Conservation (phyloP, 345 rosid species). For the Sisymbrium irio region DNA sequence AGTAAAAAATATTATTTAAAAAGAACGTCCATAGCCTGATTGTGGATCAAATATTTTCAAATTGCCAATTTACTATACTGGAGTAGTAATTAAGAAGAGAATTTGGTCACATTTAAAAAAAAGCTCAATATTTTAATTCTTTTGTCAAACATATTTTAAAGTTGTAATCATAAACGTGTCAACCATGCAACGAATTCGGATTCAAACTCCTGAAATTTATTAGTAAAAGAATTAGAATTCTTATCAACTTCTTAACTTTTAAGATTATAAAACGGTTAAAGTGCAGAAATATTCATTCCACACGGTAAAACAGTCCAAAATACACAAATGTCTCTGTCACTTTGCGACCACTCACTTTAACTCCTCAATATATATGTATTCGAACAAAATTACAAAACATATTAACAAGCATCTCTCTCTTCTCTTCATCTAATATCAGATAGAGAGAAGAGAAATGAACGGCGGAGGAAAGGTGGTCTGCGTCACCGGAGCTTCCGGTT, state of each 20-base stretch:
- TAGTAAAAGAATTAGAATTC: too few species aligned
- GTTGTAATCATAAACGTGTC: not conserved
- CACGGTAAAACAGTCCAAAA: not conserved
- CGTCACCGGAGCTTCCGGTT: constrained; percentile 57
- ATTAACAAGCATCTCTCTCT: not conserved
- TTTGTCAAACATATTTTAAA: not conserved
- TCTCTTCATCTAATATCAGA: not conserved
- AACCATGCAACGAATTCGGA: not conserved
- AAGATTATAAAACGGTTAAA: not conserved
- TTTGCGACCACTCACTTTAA: not conserved
- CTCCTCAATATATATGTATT: not conserved
- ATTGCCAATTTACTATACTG: not conserved
- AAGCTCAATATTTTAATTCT: not conserved
- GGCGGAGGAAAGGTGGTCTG: constrained; percentile 40
- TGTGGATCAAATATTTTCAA: not conserved
- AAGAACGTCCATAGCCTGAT: not conserved
- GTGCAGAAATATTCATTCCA: not conserved
- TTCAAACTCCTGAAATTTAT: not conserved
- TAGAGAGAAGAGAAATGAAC: constrained; percentile 6
- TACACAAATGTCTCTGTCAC: not conserved
- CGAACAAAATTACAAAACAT: not conserved
- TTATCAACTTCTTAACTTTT: not conserved
- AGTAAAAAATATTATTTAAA: too few species aligned
- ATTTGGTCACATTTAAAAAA: not conserved
- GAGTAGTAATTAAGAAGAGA: not conserved